phyloP scores from a whole-genome alignment of 345 rosid species.

The Salix viminalis region DNA sequence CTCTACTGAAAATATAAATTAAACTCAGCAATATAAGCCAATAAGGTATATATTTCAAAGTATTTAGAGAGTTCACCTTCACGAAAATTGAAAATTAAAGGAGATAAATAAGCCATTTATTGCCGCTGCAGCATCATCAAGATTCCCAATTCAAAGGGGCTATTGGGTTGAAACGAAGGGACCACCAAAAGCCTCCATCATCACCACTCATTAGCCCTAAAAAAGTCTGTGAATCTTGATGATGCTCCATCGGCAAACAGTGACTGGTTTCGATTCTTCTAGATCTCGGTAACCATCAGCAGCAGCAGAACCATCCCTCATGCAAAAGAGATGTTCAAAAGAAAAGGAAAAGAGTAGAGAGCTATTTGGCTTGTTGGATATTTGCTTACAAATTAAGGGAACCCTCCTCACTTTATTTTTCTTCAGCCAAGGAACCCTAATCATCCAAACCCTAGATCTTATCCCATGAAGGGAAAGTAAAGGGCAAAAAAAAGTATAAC shows the following conservation, averaged over 20 bases:
- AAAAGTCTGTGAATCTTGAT: conserved; percentile 82
- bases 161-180: conserved; percentile 8
- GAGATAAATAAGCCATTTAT: conserved; percentile 44
- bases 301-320: not conserved
- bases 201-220: conserved; percentile 21
- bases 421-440: conserved; percentile 4
- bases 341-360: not conserved
- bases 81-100: not conserved
- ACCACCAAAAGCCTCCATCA: conserved; percentile 13
- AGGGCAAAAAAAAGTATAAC: not conserved
- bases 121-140: conserved; percentile 98
- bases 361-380: not conserved
- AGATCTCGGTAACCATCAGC: conserved; percentile 15
- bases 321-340: not conserved
- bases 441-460: conserved; percentile 42
- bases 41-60: not conserved
- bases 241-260: conserved; percentile 79
- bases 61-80: conserved; percentile 1
- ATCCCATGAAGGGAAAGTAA: not conserved
- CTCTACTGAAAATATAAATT: not conserved
- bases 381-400: not conserved
- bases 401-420: conserved; percentile 15
- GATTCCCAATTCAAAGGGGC: conserved; percentile 48
- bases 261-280: conserved; percentile 36
- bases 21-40: not conserved